phyloP scores from a whole-genome alignment of 805 yeast species.

The Cephaloascus fragrans region DNA sequence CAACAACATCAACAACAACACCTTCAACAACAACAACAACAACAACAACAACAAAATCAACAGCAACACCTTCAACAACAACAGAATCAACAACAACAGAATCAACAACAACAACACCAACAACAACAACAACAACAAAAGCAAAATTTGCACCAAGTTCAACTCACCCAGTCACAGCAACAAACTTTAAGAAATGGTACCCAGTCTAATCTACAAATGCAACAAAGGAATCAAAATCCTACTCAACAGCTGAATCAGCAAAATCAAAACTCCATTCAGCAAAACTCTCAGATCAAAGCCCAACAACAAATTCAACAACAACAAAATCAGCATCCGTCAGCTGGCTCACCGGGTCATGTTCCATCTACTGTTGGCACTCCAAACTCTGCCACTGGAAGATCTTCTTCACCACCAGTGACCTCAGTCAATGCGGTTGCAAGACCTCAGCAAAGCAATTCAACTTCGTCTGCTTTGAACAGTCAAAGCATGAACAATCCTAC shows the following conservation, averaged over 20 bases:
- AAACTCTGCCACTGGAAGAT: constrained; percentile 3
- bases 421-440: constrained; percentile 40
- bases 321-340: constrained; percentile 5
- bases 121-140: constrained; percentile 5
- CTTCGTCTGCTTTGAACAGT: constrained; percentile 13
- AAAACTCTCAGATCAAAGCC: constrained; percentile 4
- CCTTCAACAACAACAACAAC: constrained; percentile 7
- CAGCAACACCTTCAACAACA: constrained; percentile 3
- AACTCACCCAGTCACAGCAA: constrained; percentile 4
- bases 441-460: constrained; percentile 9
- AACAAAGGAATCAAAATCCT: not conserved
- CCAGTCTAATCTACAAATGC: not conserved
- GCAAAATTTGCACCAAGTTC: constrained; percentile 3
- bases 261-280: not conserved
- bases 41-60: constrained; percentile 6
- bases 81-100: constrained; percentile 3
- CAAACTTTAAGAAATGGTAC: not conserved
- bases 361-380: constrained; percentile 3
- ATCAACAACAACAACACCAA: constrained; percentile 4
- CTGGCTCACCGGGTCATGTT: constrained; percentile 1
- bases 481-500: constrained; percentile 24
- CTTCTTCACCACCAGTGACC: constrained; percentile 28
- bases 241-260: constrained; percentile 2
- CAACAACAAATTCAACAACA: constrained; percentile 11
- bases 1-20: constrained; percentile 9